Conservation (phyloP, 305 asterid genomes). For the Ajuga reptans region DNA sequence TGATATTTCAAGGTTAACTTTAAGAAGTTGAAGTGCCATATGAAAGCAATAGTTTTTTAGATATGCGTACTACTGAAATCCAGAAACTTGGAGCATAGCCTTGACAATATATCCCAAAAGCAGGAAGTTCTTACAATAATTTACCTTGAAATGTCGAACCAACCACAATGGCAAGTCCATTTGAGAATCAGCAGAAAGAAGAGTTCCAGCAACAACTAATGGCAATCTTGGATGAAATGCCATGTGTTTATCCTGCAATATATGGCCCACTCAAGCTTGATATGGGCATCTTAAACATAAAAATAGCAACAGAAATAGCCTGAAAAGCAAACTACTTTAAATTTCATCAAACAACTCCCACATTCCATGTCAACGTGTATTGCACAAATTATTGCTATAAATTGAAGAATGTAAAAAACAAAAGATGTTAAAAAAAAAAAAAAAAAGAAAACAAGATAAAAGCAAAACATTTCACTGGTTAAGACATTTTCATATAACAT, state of each 20-base stretch:
- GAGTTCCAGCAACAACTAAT: slow-evolving; percentile 77
- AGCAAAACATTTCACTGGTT: not conserved
- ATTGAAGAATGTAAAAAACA: not conserved
- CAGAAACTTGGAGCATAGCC: not conserved
- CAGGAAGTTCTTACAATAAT: slow-evolving; percentile 9
- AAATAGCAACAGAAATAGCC: slow-evolving; percentile 14
- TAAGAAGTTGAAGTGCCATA: not conserved
- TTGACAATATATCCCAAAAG: not conserved
- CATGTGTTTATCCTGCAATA: slow-evolving; percentile 74
- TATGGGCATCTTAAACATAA: not conserved
- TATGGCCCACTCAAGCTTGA: slow-evolving; percentile 10
- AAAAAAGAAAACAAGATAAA: not conserved
- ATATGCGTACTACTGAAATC: not conserved
- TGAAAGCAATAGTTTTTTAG: not conserved
- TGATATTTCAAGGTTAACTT: not conserved
- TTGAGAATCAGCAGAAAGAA: slow-evolving; percentile 83
- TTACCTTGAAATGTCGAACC: slow-evolving; percentile 81
- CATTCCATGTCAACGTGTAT: not conserved
- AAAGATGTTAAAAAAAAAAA: not conserved
- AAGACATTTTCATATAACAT: not conserved
- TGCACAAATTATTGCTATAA: not conserved
- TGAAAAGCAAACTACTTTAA: slow-evolving; percentile 12
- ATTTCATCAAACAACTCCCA: slow-evolving; percentile 10
- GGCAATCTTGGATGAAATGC: slow-evolving; percentile 77
- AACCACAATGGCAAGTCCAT: slow-evolving; percentile 91